Conservation (phyloP, 306 rosid species). For the Clitoria ternatea region DNA sequence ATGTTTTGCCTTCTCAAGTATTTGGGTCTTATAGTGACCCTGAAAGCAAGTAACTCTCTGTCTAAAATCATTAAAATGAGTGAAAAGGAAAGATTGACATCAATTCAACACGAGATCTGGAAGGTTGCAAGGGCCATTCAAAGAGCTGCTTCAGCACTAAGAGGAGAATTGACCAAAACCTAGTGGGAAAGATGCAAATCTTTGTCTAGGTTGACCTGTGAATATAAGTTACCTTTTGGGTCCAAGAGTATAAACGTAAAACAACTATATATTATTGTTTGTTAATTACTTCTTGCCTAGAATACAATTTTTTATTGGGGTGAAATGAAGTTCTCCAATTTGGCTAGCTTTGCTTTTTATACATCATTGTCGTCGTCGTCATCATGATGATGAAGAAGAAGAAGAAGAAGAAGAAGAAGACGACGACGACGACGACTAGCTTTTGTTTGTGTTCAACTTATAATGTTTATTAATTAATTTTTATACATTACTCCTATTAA, state of each 20-base stretch:
- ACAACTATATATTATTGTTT: not conserved
- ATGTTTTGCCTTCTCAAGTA: slow-evolving; percentile 24
- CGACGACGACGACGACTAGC: no score
- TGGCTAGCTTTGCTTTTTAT: not conserved
- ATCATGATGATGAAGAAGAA: no score
- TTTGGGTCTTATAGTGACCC: slow-evolving; percentile 62
- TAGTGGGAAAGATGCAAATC: not conserved
- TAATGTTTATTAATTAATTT: no score
- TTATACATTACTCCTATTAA: no score
- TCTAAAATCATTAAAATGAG: slow-evolving; percentile 30
- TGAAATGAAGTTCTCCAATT: not conserved
- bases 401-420: no score
- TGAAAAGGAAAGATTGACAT: slow-evolving; percentile 32
- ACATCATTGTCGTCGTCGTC: no score
- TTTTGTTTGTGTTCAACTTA: no score
- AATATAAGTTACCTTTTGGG: not conserved
- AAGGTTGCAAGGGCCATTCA: slow-evolving; percentile 75
- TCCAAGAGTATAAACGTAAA: not conserved
- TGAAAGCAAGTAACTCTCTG: slow-evolving; percentile 59
- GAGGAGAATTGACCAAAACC: slow-evolving; percentile 60
- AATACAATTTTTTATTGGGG: not conserved
- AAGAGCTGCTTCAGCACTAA: slow-evolving; percentile 67
- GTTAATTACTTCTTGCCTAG: not conserved
- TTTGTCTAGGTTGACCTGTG: not conserved
- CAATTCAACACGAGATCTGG: slow-evolving; percentile 82